Evolutionary conservation across 257 asterid species (phyloP).

Genomic region (Nicotiana tomentosiformis): DNA sequence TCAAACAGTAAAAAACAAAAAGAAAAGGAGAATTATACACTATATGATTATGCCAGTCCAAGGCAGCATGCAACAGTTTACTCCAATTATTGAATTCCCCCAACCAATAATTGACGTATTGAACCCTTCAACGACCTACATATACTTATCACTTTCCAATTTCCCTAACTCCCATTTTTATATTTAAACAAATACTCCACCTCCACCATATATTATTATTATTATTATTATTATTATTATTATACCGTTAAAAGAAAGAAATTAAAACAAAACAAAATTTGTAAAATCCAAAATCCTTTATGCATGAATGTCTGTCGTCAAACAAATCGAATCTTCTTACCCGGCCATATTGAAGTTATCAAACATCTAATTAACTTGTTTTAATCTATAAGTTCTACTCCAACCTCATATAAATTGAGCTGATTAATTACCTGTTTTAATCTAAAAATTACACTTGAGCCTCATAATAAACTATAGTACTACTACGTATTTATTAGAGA

Average conservation of each 20-base stretch:
- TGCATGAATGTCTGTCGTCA: background rate
- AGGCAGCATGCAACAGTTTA: constrained; percentile 3
- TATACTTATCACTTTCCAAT: background rate
- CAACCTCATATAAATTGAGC: background rate
- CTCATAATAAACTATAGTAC: background rate
- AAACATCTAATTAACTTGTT: background rate
- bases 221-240: background rate
- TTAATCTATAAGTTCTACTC: background rate
- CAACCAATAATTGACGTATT: constrained; percentile 15
- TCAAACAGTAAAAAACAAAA: background rate
- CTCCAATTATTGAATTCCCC: constrained; percentile 14
- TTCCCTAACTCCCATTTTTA: background rate
- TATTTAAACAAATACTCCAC: background rate
- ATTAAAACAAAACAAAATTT: background rate
- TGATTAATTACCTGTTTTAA: background rate
- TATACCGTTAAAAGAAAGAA: background rate
- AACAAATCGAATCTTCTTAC: background rate
- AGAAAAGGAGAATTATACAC: background rate
- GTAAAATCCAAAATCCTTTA: background rate
- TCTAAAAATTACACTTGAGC: background rate
- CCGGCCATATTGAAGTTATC: background rate
- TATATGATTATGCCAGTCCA: background rate
- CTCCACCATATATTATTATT: background rate
- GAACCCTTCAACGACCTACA: constrained; percentile 8
- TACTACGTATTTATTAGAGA: background rate